A percentile compares a stretch with the other conserved stretches of the same genome.
Evolutionary conservation across 2,329 filamentous ascomycete genomes (phyloP).

Genomic region (Monilinia vaccinii-corymbosi): DNA sequence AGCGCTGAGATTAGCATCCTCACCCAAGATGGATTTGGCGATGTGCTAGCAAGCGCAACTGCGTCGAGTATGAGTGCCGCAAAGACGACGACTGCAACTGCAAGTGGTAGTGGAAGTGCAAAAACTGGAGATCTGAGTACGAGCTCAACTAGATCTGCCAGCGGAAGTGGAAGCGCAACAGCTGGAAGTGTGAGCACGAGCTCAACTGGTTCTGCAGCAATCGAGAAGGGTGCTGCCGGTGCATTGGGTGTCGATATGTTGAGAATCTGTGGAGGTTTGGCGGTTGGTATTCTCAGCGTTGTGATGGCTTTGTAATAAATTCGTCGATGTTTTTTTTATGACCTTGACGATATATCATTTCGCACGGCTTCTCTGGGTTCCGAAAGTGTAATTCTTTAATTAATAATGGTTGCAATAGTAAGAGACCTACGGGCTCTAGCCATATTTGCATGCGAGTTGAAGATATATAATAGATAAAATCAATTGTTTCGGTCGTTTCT

Average conservation of each 20-base stretch:
- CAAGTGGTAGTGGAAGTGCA: not conserved
- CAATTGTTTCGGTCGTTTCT: not conserved
- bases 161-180: not conserved
- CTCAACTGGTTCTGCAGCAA: not conserved
- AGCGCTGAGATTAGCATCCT: slow-evolving; percentile 8
- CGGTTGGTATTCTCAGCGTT: slow-evolving; percentile 8
- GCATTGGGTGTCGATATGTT: not conserved
- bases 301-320: slow-evolving; percentile 7
- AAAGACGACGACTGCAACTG: not conserved
- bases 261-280: not conserved
- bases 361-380: not conserved
- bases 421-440: not conserved
- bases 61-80: not conserved
- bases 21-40: slow-evolving; percentile 8
- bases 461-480: not conserved
- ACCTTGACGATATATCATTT: not conserved
- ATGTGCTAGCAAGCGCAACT: not conserved
- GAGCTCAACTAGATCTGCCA: not conserved
- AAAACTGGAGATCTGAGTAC: not conserved
- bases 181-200: not conserved
- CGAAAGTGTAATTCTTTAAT: not conserved
- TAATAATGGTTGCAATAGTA: not conserved
- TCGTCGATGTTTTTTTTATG: not conserved
- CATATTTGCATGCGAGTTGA: not conserved
- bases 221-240: not conserved